Percentiles rank a stretch among this genome's conserved stretches.
These are phyloP conservation scores for Aspergillus cejpii DNA, from an alignment of 2,329 filamentous ascomycete genomes.

Conservation along the genomic window DNA sequence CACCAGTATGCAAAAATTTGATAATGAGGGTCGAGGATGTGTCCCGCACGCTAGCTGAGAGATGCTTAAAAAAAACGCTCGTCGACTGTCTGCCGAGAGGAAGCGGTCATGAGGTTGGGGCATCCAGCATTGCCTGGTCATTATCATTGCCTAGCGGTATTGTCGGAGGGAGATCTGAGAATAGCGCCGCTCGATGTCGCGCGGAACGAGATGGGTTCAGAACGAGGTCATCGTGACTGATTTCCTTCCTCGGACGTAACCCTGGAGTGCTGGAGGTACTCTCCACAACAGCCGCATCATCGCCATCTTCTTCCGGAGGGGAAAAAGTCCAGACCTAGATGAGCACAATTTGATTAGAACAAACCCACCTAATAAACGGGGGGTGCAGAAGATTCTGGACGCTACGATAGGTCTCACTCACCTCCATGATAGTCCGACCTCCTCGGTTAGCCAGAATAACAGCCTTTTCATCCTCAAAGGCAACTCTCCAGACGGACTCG, in stretches of 20 bases:
- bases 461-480: conserved; percentile 97
- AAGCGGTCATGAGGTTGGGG: conserved; percentile 16
- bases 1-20: not conserved
- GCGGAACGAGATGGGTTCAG: not conserved
- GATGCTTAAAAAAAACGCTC: not conserved
- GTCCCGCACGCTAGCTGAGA: not conserved
- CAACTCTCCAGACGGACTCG: conserved; percentile 94
- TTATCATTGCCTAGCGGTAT: conserved; percentile 23
- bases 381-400: not conserved
- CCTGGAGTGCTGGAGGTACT: conserved; percentile 32
- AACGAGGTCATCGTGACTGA: conserved; percentile 11
- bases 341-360: conserved; percentile 24
- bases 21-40: not conserved
- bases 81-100: too few species aligned
- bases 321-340: conserved; percentile 87
- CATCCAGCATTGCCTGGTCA: conserved; percentile 34
- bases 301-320: conserved; percentile 43
- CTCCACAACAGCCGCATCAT: conserved; percentile 24
- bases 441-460: conserved; percentile 86
- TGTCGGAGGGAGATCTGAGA: conserved; percentile 29
- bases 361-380: conserved; percentile 1
- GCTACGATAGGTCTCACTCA: conserved; percentile 42
- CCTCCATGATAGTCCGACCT: conserved; percentile 94
- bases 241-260: conserved; percentile 16
- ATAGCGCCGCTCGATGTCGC: conserved; percentile 22